Evolutionary conservation across 495 filamentous ascomycete species (phyloP).

Genomic region (Talaromyces stipitatus): DNA sequence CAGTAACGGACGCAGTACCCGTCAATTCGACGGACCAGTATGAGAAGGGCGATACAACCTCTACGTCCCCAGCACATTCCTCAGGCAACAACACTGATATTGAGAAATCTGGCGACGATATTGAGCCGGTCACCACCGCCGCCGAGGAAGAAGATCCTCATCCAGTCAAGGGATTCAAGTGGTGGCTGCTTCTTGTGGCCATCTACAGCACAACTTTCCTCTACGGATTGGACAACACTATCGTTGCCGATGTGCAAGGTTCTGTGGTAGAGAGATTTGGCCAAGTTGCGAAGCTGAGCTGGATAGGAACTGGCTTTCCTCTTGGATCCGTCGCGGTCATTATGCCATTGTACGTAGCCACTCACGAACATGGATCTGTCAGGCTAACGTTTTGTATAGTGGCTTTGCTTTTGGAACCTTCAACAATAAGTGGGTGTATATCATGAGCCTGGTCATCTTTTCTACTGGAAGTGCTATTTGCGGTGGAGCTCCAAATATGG

Average conservation of each 20-base stretch:
- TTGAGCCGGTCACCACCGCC: too few species aligned
- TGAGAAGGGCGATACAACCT: too few species aligned
- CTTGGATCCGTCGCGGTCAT: background rate
- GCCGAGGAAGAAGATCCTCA: background rate
- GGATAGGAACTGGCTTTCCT: background rate
- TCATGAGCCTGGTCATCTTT: slow-evolving; percentile 41
- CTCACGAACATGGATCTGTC: too few species aligned
- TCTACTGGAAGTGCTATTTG: slow-evolving; percentile 44
- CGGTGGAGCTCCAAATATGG: slow-evolving; percentile 43
- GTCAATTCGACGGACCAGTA: too few species aligned
- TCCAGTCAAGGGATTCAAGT: background rate
- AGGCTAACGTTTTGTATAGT: too few species aligned
- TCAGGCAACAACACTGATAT: too few species aligned
- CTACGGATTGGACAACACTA: slow-evolving; percentile 53
- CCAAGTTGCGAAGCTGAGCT: background rate
- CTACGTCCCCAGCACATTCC: too few species aligned
- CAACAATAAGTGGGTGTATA: slow-evolving; percentile 29
- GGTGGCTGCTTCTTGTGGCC: slow-evolving; percentile 13
- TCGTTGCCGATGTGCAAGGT: slow-evolving; percentile 53
- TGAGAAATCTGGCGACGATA: too few species aligned
- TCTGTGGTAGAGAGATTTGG: slow-evolving; percentile 42
- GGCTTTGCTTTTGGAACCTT: too few species aligned
- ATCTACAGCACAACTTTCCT: slow-evolving; percentile 44
- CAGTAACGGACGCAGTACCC: too few species aligned
- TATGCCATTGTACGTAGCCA: too few species aligned